These are phyloP conservation scores for Cucumis cinereus DNA, from an alignment of 306 rosid genomes.

Conservation along the genomic window DNA sequence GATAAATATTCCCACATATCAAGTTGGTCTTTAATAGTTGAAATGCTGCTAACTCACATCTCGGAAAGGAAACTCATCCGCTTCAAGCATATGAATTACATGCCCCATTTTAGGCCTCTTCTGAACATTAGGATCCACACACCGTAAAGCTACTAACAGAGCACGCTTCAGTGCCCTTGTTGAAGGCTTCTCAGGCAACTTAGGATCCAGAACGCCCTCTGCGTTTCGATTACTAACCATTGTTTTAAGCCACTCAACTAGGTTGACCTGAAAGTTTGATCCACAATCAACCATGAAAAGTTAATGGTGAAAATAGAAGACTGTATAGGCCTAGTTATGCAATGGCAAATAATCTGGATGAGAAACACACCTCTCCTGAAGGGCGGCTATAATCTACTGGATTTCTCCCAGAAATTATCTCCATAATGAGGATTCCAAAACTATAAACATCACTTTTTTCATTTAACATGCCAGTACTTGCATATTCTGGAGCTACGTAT, in stretches of 20 bases:
- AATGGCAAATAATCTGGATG: neutral
- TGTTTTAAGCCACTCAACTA: slow-evolving; percentile 51
- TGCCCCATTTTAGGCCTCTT: slow-evolving; percentile 59
- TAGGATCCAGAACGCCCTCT: slow-evolving; percentile 44
- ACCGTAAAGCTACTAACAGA: slow-evolving; percentile 45
- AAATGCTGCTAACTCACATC: slow-evolving; percentile 29
- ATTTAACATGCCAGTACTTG: slow-evolving; percentile 56
- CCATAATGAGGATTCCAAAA: slow-evolving; percentile 51
- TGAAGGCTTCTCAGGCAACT: slow-evolving; percentile 45
- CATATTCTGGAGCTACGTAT: slow-evolving; percentile 62
- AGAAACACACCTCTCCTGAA: slow-evolving; percentile 38
- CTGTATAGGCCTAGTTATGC: neutral
- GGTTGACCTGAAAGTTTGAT: slow-evolving; percentile 33
- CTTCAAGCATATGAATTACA: slow-evolving; percentile 58
- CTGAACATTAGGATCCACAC: slow-evolving; percentile 46
- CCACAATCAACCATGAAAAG: slow-evolving; percentile 2
- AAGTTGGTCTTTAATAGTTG: neutral
- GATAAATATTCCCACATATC: neutral
- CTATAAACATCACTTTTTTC: slow-evolving; percentile 57
- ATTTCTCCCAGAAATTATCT: slow-evolving; percentile 50
- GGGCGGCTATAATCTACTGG: slow-evolving; percentile 52
- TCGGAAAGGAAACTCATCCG: slow-evolving; percentile 51
- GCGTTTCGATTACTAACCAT: slow-evolving; percentile 49
- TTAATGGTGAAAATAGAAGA: neutral
- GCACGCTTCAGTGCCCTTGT: slow-evolving; percentile 51